A percentile compares a stretch with the other conserved stretches of the same genome.
These are phyloP conservation scores for Filobasidium wieringae DNA, from an alignment of 768 basidiomycete genomes.

Conservation along the genomic window DNA sequence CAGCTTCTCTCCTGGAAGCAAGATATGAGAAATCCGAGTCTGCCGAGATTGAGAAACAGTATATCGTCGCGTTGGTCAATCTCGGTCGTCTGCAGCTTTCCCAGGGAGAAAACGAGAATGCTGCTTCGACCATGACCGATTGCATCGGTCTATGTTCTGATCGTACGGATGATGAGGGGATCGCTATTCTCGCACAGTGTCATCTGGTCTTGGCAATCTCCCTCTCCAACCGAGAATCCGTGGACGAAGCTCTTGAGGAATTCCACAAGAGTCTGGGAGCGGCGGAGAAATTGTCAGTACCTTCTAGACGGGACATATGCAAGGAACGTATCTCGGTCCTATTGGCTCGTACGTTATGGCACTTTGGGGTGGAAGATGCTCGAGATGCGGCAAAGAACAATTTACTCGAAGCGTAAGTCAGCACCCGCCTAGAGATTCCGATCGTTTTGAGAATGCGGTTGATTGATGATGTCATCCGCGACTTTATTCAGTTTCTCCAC, in stretches of 20 bases:
- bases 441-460: not conserved
- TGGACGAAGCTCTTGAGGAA: slow-evolving; percentile 51
- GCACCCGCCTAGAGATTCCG: no score
- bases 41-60: slow-evolving; percentile 60
- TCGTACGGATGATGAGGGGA: slow-evolving; percentile 36
- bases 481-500: slow-evolving; percentile 60
- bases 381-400: slow-evolving; percentile 64
- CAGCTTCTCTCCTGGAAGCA: slow-evolving; percentile 65
- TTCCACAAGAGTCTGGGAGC: slow-evolving; percentile 59
- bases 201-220: slow-evolving; percentile 59
- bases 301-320: slow-evolving; percentile 32
- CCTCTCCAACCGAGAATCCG: slow-evolving; percentile 53
- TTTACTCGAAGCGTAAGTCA: slow-evolving; percentile 67
- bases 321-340: slow-evolving; percentile 61
- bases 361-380: slow-evolving; percentile 60
- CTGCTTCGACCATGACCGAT: slow-evolving; percentile 59
- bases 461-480: not conserved
- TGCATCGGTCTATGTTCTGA: slow-evolving; percentile 58
- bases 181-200: slow-evolving; percentile 33
- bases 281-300: slow-evolving; percentile 17
- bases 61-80: slow-evolving; percentile 67
- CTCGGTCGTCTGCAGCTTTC: slow-evolving; percentile 66
- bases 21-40: slow-evolving; percentile 83
- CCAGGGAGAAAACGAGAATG: slow-evolving; percentile 48
- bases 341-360: slow-evolving; percentile 80